Evolutionary conservation across 1,284 basidiomycete genomes (phyloP).

Genomic region (Coriolopsis trogii): DNA sequence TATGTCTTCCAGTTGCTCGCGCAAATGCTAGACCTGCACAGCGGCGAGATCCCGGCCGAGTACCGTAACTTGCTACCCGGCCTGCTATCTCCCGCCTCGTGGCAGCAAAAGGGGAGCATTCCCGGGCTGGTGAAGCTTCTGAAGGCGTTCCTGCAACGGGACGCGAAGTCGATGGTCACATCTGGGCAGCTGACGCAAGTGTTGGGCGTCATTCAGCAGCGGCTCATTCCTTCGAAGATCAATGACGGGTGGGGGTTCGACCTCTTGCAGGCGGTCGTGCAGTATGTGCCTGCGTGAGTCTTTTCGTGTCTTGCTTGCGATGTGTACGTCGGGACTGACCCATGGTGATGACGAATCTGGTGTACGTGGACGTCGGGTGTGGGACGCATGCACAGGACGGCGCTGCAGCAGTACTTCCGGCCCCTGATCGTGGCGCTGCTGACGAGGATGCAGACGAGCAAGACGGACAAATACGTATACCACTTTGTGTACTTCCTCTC

Average conservation of each 20-base stretch:
- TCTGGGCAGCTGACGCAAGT: constrained; percentile 79
- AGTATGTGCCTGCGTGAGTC: constrained; percentile 74
- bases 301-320: neutral
- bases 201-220: constrained; percentile 90
- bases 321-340: too few species aligned
- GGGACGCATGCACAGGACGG: constrained; percentile 44
- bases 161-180: constrained; percentile 69
- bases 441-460: constrained; percentile 85
- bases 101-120: constrained; percentile 96
- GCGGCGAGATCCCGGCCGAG: constrained; percentile 65
- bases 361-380: constrained; percentile 1
- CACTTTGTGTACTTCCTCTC: constrained; percentile 82
- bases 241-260: constrained; percentile 95
- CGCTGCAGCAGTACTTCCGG: constrained; percentile 77
- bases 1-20: constrained; percentile 97
- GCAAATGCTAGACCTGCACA: constrained; percentile 92
- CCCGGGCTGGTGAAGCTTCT: constrained; percentile 92
- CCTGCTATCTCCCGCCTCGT: constrained; percentile 84
- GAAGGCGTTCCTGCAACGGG: constrained; percentile 82
- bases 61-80: constrained; percentile 85
- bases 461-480: constrained; percentile 90
- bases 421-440: constrained; percentile 83
- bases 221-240: constrained; percentile 84
- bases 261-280: constrained; percentile 80
- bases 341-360: constrained; percentile 1